Conservation (phyloP, 2,329 filamentous ascomycete species). For the Metarhizium rileyi region DNA sequence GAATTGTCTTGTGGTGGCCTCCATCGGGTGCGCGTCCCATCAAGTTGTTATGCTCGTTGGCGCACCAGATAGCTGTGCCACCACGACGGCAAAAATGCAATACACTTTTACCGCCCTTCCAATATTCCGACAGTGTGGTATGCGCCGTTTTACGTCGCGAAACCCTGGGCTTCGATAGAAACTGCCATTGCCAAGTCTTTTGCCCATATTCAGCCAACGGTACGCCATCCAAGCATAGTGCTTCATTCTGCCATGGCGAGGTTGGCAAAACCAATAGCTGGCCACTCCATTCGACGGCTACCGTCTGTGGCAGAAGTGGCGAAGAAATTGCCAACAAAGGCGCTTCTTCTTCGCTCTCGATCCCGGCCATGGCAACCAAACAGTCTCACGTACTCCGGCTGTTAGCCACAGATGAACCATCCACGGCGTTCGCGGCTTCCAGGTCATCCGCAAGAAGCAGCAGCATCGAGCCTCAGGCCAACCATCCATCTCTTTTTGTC, state of each 20-base stretch:
- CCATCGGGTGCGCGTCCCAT: background rate
- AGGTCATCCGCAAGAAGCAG: background rate
- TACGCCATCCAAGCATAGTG: background rate
- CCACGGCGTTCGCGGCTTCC: background rate
- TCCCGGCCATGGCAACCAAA: background rate
- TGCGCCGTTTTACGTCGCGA: background rate
- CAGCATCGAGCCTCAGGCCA: background rate
- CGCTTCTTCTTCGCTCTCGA: background rate
- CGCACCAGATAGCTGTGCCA: background rate
- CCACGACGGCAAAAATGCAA: background rate
- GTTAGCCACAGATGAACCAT: background rate
- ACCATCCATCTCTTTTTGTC: background rate
- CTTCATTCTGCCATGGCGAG: background rate
- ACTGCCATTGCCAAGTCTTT: background rate
- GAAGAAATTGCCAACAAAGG: background rate
- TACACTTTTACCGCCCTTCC: background rate
- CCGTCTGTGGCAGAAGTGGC: constrained; percentile 1
- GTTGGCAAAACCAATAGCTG: background rate
- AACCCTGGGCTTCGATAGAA: background rate
- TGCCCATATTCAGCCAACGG: background rate
- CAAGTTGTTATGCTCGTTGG: background rate
- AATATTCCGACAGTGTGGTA: background rate
- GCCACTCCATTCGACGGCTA: background rate
- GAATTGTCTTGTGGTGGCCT: constrained; percentile 1
- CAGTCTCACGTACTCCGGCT: background rate